Base-by-base conservation (phyloP, 768 basidiomycete genomes). In the Cystobasidiopsis lactophilus region DNA sequence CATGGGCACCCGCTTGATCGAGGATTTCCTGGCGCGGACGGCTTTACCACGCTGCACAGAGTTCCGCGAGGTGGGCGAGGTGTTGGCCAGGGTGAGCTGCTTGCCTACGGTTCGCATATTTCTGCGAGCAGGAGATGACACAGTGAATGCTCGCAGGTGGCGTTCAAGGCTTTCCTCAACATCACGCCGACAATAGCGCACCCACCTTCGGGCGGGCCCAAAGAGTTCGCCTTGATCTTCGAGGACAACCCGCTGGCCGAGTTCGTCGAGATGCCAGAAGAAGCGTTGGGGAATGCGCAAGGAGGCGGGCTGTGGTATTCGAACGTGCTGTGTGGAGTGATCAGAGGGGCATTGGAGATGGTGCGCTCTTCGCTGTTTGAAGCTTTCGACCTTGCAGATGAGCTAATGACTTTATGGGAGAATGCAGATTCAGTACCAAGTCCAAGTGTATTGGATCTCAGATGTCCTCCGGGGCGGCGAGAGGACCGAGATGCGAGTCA, bases 201-300 rank as follows among this genome's bases (percentile, higher is more conserved):
- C 62, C 72, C 74, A 39, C 69, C 69, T 10, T 45, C 66, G 4
- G 68, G 72, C 10, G 51, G 51, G 2, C 57, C 52, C 16, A 60
- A 59, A 11, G 68, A 69, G 49, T 98, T 96, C 66, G 77, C 76
- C 5, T 71, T 98, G 47, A 81, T 79, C 0, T 68, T 98, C 5
- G 93, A 96, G 52, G 93, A 98, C 65, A 98, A 98, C 64, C 93
- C 93, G 0, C 66, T 98, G 54, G 78, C 88, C 7, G 93, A 98
- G 62, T 95, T 98, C 67, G 91, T 91, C 23, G 93, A 96, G 64
- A 72, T 98, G 21, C 91, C 93, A 0, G 82, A 88, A 49, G 88
- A 93, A 59, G 86, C 76, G 1, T 70, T 89, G 26, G 46, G 43
- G 21, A n/a, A 39, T 3, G 18, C 14, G 30, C 41, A 33, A 21